Evolutionary conservation across 2,329 filamentous ascomycete genomes (phyloP).

Genomic region (Colletotrichum filicis): DNA sequence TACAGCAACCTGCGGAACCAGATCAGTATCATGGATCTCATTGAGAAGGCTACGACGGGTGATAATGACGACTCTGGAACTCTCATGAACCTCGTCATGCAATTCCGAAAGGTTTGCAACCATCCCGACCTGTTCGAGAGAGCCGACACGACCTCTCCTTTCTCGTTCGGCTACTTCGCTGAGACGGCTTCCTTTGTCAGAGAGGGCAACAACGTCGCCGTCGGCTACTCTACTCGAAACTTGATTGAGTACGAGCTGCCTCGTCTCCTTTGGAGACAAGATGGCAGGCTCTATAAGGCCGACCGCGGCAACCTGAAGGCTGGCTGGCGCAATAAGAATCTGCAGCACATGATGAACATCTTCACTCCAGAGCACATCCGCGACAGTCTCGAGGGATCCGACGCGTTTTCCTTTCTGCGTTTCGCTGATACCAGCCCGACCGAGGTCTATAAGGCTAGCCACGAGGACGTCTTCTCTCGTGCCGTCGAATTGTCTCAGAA

Average conservation of each 20-base stretch:
- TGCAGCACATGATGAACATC: constrained; percentile 88
- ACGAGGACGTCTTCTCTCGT: constrained; percentile 78
- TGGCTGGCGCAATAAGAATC: constrained; percentile 82
- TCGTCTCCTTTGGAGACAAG: constrained; percentile 82
- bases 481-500: constrained; percentile 69
- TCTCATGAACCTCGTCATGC: constrained; percentile 99
- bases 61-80: constrained; percentile 96
- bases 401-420: constrained; percentile 88
- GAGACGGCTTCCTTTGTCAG: constrained; percentile 96
- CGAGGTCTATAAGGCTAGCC: constrained; percentile 78
- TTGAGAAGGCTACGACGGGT: constrained; percentile 94
- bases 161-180: constrained; percentile 86
- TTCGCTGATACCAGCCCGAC: constrained; percentile 82
- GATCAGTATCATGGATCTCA: constrained; percentile 98
- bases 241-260: constrained; percentile 87
- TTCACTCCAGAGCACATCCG: constrained; percentile 85
- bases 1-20: constrained; percentile 94
- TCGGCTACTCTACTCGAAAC: constrained; percentile 89
- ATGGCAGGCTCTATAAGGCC: constrained; percentile 79
- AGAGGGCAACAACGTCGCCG: constrained; percentile 82
- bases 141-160: constrained; percentile 88
- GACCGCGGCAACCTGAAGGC: constrained; percentile 78
- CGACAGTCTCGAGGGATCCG: constrained; percentile 67
- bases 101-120: constrained; percentile 99
- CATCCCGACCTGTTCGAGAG: constrained; percentile 97